Base-by-base conservation (phyloP, 1,139 yeast genomes). In the Wickerhamiella pararugosa region DNA sequence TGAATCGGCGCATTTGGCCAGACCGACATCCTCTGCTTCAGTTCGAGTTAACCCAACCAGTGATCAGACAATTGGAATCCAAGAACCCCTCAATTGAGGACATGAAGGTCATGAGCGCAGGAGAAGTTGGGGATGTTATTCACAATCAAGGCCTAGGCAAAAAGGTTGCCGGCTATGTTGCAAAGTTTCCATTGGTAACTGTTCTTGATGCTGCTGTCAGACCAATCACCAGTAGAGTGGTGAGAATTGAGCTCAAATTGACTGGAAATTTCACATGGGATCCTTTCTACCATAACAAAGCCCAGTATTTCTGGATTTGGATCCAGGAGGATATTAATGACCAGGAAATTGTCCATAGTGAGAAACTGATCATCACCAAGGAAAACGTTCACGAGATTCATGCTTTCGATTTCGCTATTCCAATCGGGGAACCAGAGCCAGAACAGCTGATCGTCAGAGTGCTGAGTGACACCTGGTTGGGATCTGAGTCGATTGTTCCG, bases 11-110 rank as follows among this genome's bases (percentile, higher is more conserved):
- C 50, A 56, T 81, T 8, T 92, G 98, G 98, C 75, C 87, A 0
- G 84, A 79, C 62, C 84, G 80, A 49, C 97, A 90, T 58, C 97
- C 98, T 1, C 59, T 92, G 56, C 68, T 78, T 25, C 98, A 90
- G 56, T 86, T 87, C 62, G 90, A 80, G 34, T 64, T 86, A 10
- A 84, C 92, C 1, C 77, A 69, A 11, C 74, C 72, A 10, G 73
- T 86, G 2, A 52, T 79, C 43, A 70, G 76, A 44, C 74, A 73
- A 44, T 65, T 92, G 6, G 75, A 79, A 45, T 65, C 70, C 5
- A 79, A 76, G 46, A 74, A 73, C 42, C 79, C 90, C 0, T 60
- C 79, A 0, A 76, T 87, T 63, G 86, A 76, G 27, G 70, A 70
- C 34, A 60, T 92, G 45, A 69, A 93, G 40, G 87, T 82, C 28